Evolutionary conservation across 176 grass and related monocot species (phyloP).

Genomic region (Carex littledalei): DNA sequence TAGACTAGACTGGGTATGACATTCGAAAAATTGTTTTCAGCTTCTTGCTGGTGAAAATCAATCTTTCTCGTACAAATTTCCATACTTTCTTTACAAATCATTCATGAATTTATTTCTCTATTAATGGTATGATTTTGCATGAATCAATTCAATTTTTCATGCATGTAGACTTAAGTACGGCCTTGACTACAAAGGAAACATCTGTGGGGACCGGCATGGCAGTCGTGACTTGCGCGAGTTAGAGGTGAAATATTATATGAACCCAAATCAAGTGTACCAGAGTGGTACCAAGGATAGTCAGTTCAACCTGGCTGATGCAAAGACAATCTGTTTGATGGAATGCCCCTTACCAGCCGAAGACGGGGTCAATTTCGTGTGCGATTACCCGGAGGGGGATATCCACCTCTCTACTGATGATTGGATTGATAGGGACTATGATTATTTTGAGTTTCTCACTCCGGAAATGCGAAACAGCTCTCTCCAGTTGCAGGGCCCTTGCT

Average conservation of each 20-base stretch:
- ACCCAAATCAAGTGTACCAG: conserved; percentile 93
- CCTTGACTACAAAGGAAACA: conserved; percentile 93
- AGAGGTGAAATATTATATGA: conserved; percentile 80
- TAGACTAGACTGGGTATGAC: background rate
- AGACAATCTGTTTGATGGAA: conserved; percentile 91
- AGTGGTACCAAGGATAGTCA: conserved; percentile 70
- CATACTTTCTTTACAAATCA: background rate
- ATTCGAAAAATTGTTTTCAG: background rate
- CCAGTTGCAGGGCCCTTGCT: conserved; percentile 93
- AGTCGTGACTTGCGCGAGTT: conserved; percentile 64
- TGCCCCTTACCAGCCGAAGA: conserved; percentile 67
- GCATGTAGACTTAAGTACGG: conserved; percentile 66
- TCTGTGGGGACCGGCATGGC: conserved; percentile 64
- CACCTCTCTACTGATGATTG: conserved; percentile 76
- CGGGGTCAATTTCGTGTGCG: conserved; percentile 77
- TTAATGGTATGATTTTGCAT: too few relatives aligned
- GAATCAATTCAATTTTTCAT: background rate
- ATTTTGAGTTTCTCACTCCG: conserved; percentile 83
- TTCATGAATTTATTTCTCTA: too few relatives aligned
- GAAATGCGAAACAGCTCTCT: conserved; percentile 93
- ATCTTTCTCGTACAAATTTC: background rate
- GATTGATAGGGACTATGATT: conserved; percentile 97
- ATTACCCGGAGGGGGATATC: conserved; percentile 91
- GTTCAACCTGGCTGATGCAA: conserved; percentile 68
- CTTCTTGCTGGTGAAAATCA: background rate